Evolutionary conservation across 2,329 filamentous ascomycete genomes (phyloP).

Genomic region (Penicillium fuscoglaucum): DNA sequence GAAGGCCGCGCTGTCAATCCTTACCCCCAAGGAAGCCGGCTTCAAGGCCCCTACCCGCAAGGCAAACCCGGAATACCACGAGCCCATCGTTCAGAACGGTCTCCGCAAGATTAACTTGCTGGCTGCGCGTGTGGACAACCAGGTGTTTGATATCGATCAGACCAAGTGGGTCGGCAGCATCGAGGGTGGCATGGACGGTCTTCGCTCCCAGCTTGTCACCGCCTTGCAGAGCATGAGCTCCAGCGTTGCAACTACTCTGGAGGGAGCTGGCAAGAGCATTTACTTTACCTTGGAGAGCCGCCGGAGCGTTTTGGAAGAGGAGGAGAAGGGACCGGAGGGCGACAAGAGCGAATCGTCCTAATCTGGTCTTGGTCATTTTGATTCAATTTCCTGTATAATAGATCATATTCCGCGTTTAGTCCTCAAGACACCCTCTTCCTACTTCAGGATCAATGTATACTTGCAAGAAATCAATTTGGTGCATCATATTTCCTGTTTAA

Average conservation of each 20-base stretch:
- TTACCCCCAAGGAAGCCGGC: constrained; percentile 67
- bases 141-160: constrained; percentile 75
- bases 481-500: constrained; percentile 1
- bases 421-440: constrained; percentile 20
- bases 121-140: constrained; percentile 82
- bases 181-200: constrained; percentile 73
- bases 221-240: constrained; percentile 80
- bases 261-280: constrained; percentile 75
- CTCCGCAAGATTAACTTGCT: constrained; percentile 84
- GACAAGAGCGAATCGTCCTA: constrained; percentile 38
- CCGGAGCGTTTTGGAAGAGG: constrained; percentile 77
- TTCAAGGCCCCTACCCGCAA: constrained; percentile 78
- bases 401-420: constrained; percentile 30
- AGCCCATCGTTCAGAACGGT: constrained; percentile 73
- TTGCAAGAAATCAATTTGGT: constrained; percentile 18
- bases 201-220: constrained; percentile 77
- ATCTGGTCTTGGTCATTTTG: constrained; percentile 13
- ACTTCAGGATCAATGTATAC: constrained; percentile 25
- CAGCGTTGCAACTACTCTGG: constrained; percentile 73
- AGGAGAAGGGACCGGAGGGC: constrained; percentile 45
- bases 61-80: constrained; percentile 78
- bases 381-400: constrained; percentile 39
- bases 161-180: constrained; percentile 73
- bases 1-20: constrained; percentile 74
- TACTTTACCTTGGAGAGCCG: constrained; percentile 87